Percentiles rank a stretch among this genome's conserved stretches.
Evolutionary conservation across 768 basidiomycete genomes (phyloP).

Genomic region (Hericium alpestre): DNA sequence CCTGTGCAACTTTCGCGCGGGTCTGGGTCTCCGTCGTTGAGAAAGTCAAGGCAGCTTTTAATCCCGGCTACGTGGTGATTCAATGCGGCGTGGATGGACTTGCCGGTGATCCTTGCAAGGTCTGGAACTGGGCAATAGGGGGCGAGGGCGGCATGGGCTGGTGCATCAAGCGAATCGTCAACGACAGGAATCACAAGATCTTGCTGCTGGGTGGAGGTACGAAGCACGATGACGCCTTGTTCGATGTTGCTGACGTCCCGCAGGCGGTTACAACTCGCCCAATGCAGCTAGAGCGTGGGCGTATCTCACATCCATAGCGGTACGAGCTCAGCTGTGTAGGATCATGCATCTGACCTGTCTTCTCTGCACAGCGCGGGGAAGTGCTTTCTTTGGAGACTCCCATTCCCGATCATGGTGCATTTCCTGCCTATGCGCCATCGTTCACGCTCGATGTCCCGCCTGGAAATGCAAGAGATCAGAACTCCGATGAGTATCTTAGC

Average conservation of each 20-base stretch:
- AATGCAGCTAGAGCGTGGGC: conserved; percentile 87
- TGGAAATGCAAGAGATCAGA: conserved; percentile 68
- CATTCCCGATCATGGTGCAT: conserved; percentile 69
- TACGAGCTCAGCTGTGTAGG: conserved; percentile 26
- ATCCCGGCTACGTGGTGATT: conserved; percentile 69
- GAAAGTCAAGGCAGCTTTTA: conserved; percentile 44
- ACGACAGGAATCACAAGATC: conserved; percentile 49
- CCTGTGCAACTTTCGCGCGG: conserved; percentile 44
- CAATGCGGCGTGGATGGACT: conserved; percentile 87
- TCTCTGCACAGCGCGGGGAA: conserved; percentile 36
- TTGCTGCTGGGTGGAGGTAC: conserved; percentile 70
- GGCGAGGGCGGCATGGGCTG: conserved; percentile 53
- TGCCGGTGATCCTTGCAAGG: conserved; percentile 70
- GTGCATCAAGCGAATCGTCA: conserved; percentile 44
- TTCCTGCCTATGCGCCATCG: conserved; percentile 67
- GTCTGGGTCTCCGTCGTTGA: conserved; percentile 57
- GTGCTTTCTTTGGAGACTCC: conserved; percentile 47
- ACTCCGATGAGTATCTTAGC: conserved; percentile 46
- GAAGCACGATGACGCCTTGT: conserved; percentile 6
- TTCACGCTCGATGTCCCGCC: conserved; percentile 69
- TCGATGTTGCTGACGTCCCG: neutral
- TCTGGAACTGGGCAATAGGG: conserved; percentile 62
- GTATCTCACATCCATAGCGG: conserved; percentile 65
- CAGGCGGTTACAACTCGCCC: conserved; percentile 74
- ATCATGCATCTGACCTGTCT: neutral